Evolutionary conservation across 192 early-diverging fungal species (phyloP), one percentile per base, ranked within the genome.

Genomic region (Podochytrium sp.): DNA sequence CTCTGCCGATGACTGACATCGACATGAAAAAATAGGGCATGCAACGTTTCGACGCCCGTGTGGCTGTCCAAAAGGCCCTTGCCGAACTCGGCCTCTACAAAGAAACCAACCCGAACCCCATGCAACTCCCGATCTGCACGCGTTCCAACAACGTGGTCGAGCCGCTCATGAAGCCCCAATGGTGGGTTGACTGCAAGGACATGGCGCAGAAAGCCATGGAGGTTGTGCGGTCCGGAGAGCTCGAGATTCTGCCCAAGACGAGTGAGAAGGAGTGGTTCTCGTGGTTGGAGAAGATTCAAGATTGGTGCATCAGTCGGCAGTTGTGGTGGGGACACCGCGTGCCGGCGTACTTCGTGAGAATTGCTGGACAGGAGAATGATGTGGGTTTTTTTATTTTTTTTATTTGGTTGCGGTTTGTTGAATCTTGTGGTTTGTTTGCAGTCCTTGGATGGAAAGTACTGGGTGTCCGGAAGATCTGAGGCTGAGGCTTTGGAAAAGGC

Each of bases 311-410:
- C 47, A 98, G 95, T 12, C 92, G 98, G 66, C 98, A 99, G 82
- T 87, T 99, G 55, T 99, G 98, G 98, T 99, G 98, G 98, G 98
- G 98, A 64, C 95, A 98, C 73, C 91, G 93, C 73, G 84, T 97
- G 27, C 98, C 98, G 29, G 95, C 94, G 2, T 99, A 98, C 84
- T 95, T 93, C 79, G 90, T 98, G 75, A 83, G 83, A n/a, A 86
- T 98, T 52, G 50, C 77, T 39, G 78, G 76, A 49, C 71, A 84
- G 53, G 76, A 79, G 23, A 65, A 76, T 70, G 79, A 80, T 50
- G 73, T 76, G 50, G 37, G 67, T 57, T 18, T 40, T 51, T 50
- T 25, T 67, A 32, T 30, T n/a, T 7, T 78, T 64, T 32, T 75
- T 80, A 41, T 25, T 23, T 71, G 2, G 51, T 50, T 43, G 2